Conservation (phyloP, 768 basidiomycete genomes). For the Mycena filopes region DNA sequence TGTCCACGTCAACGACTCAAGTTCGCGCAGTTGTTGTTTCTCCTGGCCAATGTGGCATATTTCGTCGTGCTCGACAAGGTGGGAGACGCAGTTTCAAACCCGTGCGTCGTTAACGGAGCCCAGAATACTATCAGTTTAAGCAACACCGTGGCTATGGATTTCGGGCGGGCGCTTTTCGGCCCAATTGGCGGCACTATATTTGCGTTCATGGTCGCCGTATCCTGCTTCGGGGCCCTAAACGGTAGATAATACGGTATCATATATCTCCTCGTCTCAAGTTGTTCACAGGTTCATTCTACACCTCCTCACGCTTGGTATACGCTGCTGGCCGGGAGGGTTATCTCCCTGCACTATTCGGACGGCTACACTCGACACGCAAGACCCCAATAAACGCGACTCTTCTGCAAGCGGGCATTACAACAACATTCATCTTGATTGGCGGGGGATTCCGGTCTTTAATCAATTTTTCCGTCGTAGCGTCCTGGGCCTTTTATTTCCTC, state of each 20-base stretch:
- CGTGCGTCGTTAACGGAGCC: conserved; percentile 9
- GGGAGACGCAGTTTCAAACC: conserved; percentile 14
- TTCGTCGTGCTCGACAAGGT: conserved; percentile 93
- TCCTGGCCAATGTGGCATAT: conserved; percentile 89
- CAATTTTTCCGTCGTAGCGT: conserved; percentile 89
- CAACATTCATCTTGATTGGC: conserved; percentile 83
- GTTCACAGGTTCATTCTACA: conserved; percentile 71
- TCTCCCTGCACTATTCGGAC: conserved; percentile 86
- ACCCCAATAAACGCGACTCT: conserved; percentile 92
- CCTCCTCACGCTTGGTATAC: conserved; percentile 86
- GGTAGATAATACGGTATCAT: conserved; percentile 51
- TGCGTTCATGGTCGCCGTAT: conserved; percentile 91
- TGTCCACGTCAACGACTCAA: conserved; percentile 14
- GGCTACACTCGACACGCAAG: conserved; percentile 74
- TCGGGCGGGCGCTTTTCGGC: conserved; percentile 88
- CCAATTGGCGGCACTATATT: conserved; percentile 88
- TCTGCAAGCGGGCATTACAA: conserved; percentile 80
- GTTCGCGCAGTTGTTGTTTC: conserved; percentile 69
- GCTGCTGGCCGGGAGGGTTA: conserved; percentile 91
- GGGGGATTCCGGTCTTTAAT: conserved; percentile 90
- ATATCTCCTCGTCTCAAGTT: conserved; percentile 20
- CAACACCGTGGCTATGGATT: conserved; percentile 92
- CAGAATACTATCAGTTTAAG: conserved; percentile 76
- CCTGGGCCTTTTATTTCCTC: conserved; percentile 89
- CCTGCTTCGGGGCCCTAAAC: conserved; percentile 95